phyloP scores from a whole-genome alignment of 2,329 filamentous ascomycete species.

The Teratosphaeria nubilosa region DNA sequence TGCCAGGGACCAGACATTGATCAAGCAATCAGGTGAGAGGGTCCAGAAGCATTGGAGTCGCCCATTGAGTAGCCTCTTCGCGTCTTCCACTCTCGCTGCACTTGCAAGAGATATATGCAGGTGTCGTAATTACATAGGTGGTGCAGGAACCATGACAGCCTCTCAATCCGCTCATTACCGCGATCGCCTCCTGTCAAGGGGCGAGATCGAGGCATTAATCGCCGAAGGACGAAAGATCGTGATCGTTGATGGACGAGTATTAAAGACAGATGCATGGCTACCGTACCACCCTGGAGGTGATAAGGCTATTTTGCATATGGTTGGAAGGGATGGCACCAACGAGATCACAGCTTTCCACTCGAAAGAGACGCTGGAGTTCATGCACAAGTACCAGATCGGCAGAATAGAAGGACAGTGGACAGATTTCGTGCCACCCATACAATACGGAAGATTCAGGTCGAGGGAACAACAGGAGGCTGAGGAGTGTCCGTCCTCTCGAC shows the following conservation, averaged over 20 bases:
- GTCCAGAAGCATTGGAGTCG: background rate
- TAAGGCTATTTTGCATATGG: constrained; percentile 85
- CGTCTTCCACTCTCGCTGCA: background rate
- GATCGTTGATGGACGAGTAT: constrained; percentile 68
- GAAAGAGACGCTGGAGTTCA: constrained; percentile 59
- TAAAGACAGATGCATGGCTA: constrained; percentile 83
- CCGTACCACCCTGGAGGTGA: constrained; percentile 86
- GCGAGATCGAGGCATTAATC: constrained; percentile 64
- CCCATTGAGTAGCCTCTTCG: background rate
- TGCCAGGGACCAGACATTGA: background rate
- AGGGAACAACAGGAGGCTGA: constrained; percentile 30
- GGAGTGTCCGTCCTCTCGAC: constrained; percentile 21
- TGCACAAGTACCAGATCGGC: constrained; percentile 77
- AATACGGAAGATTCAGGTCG: constrained; percentile 67
- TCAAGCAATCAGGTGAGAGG: background rate
- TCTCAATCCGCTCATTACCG: background rate
- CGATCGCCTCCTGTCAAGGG: constrained; percentile 17
- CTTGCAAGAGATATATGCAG: background rate
- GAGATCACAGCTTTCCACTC: constrained; percentile 95
- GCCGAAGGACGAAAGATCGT: constrained; percentile 70
- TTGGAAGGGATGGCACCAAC: constrained; percentile 62
- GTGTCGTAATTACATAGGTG: background rate
- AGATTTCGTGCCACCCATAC: constrained; percentile 85
- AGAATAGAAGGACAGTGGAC: constrained; percentile 69
- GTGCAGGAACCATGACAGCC: background rate